Base-by-base conservation (phyloP, 2,329 filamentous ascomycete species). In the Arthrobotrys musiformis region DNA sequence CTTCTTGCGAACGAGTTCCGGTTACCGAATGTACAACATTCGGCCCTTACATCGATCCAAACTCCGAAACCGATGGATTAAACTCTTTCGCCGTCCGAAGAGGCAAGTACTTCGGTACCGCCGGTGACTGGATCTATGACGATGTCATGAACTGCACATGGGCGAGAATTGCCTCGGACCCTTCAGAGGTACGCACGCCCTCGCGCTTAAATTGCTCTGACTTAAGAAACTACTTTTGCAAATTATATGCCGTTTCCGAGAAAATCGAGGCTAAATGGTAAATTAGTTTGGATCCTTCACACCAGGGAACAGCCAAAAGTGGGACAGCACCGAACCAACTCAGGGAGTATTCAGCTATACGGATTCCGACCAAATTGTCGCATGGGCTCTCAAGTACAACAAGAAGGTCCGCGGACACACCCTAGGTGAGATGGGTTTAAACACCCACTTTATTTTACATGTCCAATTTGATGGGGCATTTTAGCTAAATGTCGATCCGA, bases 241-340 rank as follows among this genome's bases (percentile, higher is more conserved):
- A 46, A 2, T 17, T 19, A 22, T 46, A n/a, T n/a, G n/a, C n/a
- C n/a, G n/a, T n/a, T n/a, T n/a, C n/a, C n/a, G n/a, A n/a, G n/a
- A n/a, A n/a, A n/a, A n/a, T n/a, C n/a, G n/a, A n/a, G n/a, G n/a
- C n/a, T n/a, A n/a, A n/a, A n/a, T n/a, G n/a, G n/a, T n/a, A n/a
- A n/a, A n/a, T 52, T 40, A 90, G 82, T 91, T 91, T 78, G 89
- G 89, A 17, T 87, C 89, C 81, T 84, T 91, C 19, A 91, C 90
- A 0, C 86, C 87, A 0, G 90, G 91, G 84, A 91, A 92, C 85
- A 88, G 85, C 81, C 90, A 90, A 86, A 91, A 91, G 83, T 91
- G 89, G 89, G 88, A 90, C 79, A 84, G 86, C 30, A 85, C 85
- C n/a, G 84, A 90, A 82, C 81, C 80, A 0, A 82, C 83, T 35